phyloP scores from a whole-genome alignment of 2,329 filamentous ascomycete genomes.

The Geosmithia putterillii region DNA sequence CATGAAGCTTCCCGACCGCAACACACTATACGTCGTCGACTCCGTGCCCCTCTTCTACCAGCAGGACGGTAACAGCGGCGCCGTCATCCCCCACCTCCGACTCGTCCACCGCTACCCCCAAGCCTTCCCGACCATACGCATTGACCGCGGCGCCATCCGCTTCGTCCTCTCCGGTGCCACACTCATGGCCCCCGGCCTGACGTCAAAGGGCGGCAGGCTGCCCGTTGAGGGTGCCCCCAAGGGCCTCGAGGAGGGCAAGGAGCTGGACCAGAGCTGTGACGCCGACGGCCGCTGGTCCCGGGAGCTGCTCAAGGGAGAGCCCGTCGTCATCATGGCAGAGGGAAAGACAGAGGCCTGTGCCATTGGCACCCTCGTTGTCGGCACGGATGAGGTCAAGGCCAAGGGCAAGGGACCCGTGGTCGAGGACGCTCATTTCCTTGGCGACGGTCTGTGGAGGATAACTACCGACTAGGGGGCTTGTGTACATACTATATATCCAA shows the following conservation, averaged over 20 bases:
- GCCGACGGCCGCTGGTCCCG: slow-evolving; percentile 44
- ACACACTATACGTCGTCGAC: slow-evolving; percentile 77
- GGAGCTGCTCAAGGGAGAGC: slow-evolving; percentile 67
- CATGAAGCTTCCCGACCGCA: slow-evolving; percentile 86
- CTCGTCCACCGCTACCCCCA: slow-evolving; percentile 84
- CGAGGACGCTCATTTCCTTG: slow-evolving; percentile 85
- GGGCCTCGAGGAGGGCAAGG: slow-evolving; percentile 23
- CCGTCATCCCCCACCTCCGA: slow-evolving; percentile 72
- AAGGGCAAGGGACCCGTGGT: slow-evolving; percentile 92
- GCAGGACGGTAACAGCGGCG: slow-evolving; percentile 55
- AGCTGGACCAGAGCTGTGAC: slow-evolving; percentile 28
- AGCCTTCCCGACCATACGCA: slow-evolving; percentile 72
- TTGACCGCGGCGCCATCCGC: slow-evolving; percentile 90
- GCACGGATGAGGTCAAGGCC: slow-evolving; percentile 84
- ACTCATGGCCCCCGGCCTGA: slow-evolving; percentile 91
- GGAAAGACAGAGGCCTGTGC: slow-evolving; percentile 88
- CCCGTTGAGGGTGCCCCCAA: slow-evolving; percentile 38
- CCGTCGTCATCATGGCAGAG: slow-evolving; percentile 83
- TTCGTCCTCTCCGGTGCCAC: slow-evolving; percentile 91
- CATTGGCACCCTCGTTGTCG: slow-evolving; percentile 70
- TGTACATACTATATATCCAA: background rate
- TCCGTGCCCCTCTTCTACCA: slow-evolving; percentile 81
- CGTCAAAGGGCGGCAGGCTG: slow-evolving; percentile 67
- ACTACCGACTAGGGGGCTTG: slow-evolving; percentile 25
- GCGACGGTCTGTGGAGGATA: slow-evolving; percentile 85